Evolutionary conservation across 2,329 filamentous ascomycete species (phyloP).

Genomic region (Tympanopsis confertula): DNA sequence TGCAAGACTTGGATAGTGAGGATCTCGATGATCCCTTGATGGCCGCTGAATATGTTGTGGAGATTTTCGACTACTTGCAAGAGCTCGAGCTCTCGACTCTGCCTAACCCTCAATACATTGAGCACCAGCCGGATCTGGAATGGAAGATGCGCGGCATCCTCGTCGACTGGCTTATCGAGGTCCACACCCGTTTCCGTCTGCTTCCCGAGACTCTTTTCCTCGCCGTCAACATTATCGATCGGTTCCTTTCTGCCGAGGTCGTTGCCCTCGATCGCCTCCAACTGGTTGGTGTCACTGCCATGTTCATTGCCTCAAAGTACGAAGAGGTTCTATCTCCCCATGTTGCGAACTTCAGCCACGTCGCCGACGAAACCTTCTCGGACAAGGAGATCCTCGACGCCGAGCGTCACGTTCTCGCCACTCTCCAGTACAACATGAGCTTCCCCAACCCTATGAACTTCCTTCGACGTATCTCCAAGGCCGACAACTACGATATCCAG

Average conservation of each 20-base stretch:
- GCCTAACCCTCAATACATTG: slow-evolving; percentile 90
- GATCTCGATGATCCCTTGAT: slow-evolving; percentile 90
- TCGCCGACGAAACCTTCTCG: slow-evolving; percentile 91
- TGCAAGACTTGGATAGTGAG: slow-evolving; percentile 68
- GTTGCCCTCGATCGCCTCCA: slow-evolving; percentile 93
- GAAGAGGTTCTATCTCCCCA: slow-evolving; percentile 96
- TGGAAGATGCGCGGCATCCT: slow-evolving; percentile 98
- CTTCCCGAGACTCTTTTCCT: slow-evolving; percentile 94
- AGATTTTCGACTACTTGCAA: slow-evolving; percentile 92
- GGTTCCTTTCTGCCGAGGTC: slow-evolving; percentile 88
- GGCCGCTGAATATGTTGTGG: slow-evolving; percentile 92
- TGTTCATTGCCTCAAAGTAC: slow-evolving; percentile 99
- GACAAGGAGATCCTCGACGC: slow-evolving; percentile 92
- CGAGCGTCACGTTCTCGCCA: slow-evolving; percentile 86
- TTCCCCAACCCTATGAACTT: slow-evolving; percentile 99
- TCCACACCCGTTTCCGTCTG: slow-evolving; percentile 91
- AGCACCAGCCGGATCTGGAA: slow-evolving; percentile 84
- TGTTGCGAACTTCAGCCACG: slow-evolving; percentile 91
- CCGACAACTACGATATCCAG: slow-evolving; percentile 97
- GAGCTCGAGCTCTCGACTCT: slow-evolving; percentile 69
- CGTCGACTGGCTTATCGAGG: slow-evolving; percentile 95
- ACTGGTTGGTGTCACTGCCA: slow-evolving; percentile 91
- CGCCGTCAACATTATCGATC: slow-evolving; percentile 94
- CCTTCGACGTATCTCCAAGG: slow-evolving; percentile 94
- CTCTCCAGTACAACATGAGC: slow-evolving; percentile 91